phyloP scores from a whole-genome alignment of 169 alveolate species.

The Plasmodium cynomolgi region DNA sequence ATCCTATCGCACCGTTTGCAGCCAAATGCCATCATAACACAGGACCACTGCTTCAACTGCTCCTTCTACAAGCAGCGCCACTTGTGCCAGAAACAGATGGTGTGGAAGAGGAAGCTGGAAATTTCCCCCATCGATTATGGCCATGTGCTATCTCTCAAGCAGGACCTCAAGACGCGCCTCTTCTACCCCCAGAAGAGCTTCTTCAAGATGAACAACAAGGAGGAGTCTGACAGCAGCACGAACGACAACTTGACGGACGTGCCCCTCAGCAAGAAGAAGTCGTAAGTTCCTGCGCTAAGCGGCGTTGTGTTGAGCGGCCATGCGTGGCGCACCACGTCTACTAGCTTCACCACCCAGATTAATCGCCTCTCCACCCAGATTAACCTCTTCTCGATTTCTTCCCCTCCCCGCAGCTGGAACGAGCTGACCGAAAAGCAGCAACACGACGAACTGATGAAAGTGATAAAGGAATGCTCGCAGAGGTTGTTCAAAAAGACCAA shows the following conservation, averaged over 20 bases:
- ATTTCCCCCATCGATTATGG: slow-evolving; percentile 88
- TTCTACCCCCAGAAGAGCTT: slow-evolving; percentile 70
- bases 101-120: slow-evolving; percentile 96
- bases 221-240: slow-evolving; percentile 41
- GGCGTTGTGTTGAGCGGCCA: background rate
- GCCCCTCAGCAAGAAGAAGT: slow-evolving; percentile 31
- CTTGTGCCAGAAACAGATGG: slow-evolving; percentile 91
- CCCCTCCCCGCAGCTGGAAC: slow-evolving; percentile 77
- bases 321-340: background rate
- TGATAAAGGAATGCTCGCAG: slow-evolving; percentile 91
- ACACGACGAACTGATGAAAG: slow-evolving; percentile 89
- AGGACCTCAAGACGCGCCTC: slow-evolving; percentile 79
- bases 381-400: background rate
- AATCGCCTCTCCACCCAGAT: background rate
- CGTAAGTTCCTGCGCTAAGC: slow-evolving; percentile 6
- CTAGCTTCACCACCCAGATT: background rate
- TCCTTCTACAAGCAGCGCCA: slow-evolving; percentile 92
- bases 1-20: slow-evolving; percentile 98
- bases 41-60: slow-evolving; percentile 95
- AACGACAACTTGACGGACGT: background rate
- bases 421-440: slow-evolving; percentile 89
- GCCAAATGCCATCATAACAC: slow-evolving; percentile 98
- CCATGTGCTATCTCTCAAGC: slow-evolving; percentile 79
- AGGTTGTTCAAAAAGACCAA: slow-evolving; percentile 79
- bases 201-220: slow-evolving; percentile 49